These are phyloP conservation scores for Microcyclosporella mali DNA, from an alignment of 2,329 filamentous ascomycete genomes.

Conservation along the genomic window DNA sequence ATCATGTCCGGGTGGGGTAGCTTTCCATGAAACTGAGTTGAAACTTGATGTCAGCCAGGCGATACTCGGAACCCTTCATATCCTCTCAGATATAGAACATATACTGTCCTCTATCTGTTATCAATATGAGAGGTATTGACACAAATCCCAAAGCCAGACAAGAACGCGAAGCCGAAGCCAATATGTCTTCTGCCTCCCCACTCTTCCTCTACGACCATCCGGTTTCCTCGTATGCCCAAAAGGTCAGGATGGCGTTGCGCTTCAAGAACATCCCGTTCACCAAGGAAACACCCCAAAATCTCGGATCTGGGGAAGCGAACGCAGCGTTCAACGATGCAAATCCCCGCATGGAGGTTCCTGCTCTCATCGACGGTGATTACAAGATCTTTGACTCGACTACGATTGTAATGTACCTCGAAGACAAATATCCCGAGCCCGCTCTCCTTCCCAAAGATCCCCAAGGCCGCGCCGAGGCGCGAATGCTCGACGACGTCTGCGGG, in stretches of 20 bases:
- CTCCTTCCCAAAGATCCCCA: constrained; percentile 20
- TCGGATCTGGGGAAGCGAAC: constrained; percentile 31
- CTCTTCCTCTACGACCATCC: constrained; percentile 27
- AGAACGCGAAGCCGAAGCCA: not conserved
- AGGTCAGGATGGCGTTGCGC: constrained; percentile 33
- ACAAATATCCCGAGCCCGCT: constrained; percentile 21
- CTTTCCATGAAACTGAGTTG: not conserved
- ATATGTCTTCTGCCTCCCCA: constrained; percentile 8
- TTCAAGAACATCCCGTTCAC: constrained; percentile 34
- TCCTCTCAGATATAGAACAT: not conserved
- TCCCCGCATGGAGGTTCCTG: constrained; percentile 33
- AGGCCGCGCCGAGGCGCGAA: constrained; percentile 20
- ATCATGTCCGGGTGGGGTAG: not conserved
- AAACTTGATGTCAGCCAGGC: constrained; percentile 1
- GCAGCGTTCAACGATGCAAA: constrained; percentile 24
- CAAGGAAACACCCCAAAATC: constrained; percentile 29
- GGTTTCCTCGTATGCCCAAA: constrained; percentile 34
- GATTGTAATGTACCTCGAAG: constrained; percentile 30
- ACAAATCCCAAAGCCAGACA: constrained; percentile 1
- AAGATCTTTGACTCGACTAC: constrained; percentile 30
- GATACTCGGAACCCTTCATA: not conserved
- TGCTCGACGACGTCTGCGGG: constrained; percentile 29
- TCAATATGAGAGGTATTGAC: constrained; percentile 2
- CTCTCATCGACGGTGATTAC: constrained; percentile 27
- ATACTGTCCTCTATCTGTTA: not conserved